A percentile compares a stretch with the other conserved stretches of the same genome.
Evolutionary conservation across 1,139 yeast genomes (phyloP).

Genomic region (Lodderomyces jiufengensis): DNA sequence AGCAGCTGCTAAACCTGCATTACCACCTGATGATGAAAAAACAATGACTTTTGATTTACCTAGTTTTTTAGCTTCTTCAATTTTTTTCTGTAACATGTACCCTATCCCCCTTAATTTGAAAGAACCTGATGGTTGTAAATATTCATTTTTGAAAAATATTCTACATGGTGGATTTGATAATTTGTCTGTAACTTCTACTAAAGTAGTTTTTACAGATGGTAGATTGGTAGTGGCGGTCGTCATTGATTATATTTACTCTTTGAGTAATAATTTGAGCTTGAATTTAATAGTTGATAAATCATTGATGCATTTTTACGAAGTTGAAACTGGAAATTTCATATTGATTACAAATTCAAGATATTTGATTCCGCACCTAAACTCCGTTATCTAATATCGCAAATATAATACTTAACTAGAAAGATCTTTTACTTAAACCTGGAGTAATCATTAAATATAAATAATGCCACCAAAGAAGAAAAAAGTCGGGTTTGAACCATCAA

Average conservation of each 20-base stretch:
- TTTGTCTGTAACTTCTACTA: slow-evolving; percentile 32
- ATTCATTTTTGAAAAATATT: slow-evolving; percentile 39
- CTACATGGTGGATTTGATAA: slow-evolving; percentile 41
- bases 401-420: no score
- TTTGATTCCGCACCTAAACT: no score
- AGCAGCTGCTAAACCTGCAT: slow-evolving; percentile 48
- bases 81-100: slow-evolving; percentile 23
- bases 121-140: slow-evolving; percentile 41
- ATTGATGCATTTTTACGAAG: no score
- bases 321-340: no score
- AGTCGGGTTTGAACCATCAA: slow-evolving; percentile 6
- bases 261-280: no score
- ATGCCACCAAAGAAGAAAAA: slow-evolving; percentile 9
- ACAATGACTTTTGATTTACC: slow-evolving; percentile 23
- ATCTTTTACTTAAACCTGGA: no score
- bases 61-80: slow-evolving; percentile 18
- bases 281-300: no score
- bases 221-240: background rate
- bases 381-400: no score
- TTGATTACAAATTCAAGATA: no score
- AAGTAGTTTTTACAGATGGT: slow-evolving; percentile 25
- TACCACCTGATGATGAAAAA: slow-evolving; percentile 44
- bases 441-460: no score
- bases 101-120: slow-evolving; percentile 42
- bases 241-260: no score